phyloP scores from a whole-genome alignment of 108 stramenopile genomes.

The Asterionellopsis glacialis region DNA sequence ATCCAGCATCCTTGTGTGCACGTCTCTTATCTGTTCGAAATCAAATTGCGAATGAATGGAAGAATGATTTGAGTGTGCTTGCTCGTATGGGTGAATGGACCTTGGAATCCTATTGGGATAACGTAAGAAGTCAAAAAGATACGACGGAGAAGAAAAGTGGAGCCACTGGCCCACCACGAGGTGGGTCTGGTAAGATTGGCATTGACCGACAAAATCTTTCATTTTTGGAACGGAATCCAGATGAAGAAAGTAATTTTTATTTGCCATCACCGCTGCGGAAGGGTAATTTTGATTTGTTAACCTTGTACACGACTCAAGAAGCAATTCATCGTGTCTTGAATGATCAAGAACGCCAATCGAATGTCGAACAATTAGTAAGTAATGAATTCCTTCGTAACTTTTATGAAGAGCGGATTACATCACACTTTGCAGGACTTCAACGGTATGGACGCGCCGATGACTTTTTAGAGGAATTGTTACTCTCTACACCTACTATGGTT shows the following conservation, averaged over 20 bases:
- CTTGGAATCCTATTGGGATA: slow-evolving; percentile 29
- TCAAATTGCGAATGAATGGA: slow-evolving; percentile 65
- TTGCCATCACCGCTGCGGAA: slow-evolving; percentile 59
- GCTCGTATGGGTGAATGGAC: slow-evolving; percentile 43
- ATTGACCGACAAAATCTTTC: slow-evolving; percentile 17
- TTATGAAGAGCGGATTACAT: slow-evolving; percentile 36
- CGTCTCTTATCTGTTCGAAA: slow-evolving; percentile 63
- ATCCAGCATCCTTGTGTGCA: slow-evolving; percentile 51
- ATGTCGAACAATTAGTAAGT: slow-evolving; percentile 10
- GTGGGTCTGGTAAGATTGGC: not conserved
- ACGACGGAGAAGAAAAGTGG: slow-evolving; percentile 7
- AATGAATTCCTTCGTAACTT: slow-evolving; percentile 31
- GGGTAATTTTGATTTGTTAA: slow-evolving; percentile 75
- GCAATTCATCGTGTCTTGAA: slow-evolving; percentile 52
- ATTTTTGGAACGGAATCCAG: slow-evolving; percentile 24
- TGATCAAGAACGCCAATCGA: slow-evolving; percentile 16
- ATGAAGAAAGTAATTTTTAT: slow-evolving; percentile 5
- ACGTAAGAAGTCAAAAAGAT: slow-evolving; percentile 16
- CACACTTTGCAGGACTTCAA: slow-evolving; percentile 55
- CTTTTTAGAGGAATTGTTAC: slow-evolving; percentile 63
- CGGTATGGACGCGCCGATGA: slow-evolving; percentile 72
- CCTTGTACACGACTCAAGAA: slow-evolving; percentile 51
- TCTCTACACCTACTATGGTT: slow-evolving; percentile 30
- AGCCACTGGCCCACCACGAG: not conserved
- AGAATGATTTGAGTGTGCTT: slow-evolving; percentile 48